These are phyloP conservation scores for Chlorella sp. DNA, from an alignment of 139 green algal species.

Conservation along the genomic window DNA sequence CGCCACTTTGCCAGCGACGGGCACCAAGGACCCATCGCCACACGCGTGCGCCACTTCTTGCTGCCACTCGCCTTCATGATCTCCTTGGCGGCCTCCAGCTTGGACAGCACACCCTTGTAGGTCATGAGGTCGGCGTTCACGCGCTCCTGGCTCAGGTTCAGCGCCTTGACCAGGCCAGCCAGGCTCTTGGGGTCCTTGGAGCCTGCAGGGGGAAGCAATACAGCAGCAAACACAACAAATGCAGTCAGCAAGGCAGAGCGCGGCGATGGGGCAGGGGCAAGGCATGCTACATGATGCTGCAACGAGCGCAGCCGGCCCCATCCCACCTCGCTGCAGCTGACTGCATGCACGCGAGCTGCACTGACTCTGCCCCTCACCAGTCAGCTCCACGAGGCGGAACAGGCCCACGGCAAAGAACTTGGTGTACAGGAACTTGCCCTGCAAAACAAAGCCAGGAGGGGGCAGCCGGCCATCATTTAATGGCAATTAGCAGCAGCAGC, in stretches of 20 bases:
- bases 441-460: background rate
- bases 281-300: too few species aligned
- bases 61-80: slow-evolving; percentile 61
- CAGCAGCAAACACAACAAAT: too few species aligned
- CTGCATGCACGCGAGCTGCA: background rate
- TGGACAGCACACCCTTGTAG: slow-evolving; percentile 92
- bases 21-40: background rate
- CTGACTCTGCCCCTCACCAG: slow-evolving; percentile 44
- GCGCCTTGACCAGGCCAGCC: slow-evolving; percentile 73
- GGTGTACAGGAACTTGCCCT: slow-evolving; percentile 83
- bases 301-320: too few species aligned
- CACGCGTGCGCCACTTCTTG: background rate
- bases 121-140: slow-evolving; percentile 91
- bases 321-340: too few species aligned
- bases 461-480: too few species aligned
- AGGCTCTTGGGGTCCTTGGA: slow-evolving; percentile 90
- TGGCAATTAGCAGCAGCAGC: too few species aligned
- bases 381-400: slow-evolving; percentile 91
- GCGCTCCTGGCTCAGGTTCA: slow-evolving; percentile 74
- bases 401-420: slow-evolving; percentile 95
- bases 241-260: too few species aligned
- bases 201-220: background rate
- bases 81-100: slow-evolving; percentile 91
- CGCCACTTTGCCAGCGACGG: too few species aligned
- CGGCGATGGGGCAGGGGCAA: too few species aligned